phyloP scores from a whole-genome alignment of 768 basidiomycete genomes.

The Tylopilus subfusipes region DNA sequence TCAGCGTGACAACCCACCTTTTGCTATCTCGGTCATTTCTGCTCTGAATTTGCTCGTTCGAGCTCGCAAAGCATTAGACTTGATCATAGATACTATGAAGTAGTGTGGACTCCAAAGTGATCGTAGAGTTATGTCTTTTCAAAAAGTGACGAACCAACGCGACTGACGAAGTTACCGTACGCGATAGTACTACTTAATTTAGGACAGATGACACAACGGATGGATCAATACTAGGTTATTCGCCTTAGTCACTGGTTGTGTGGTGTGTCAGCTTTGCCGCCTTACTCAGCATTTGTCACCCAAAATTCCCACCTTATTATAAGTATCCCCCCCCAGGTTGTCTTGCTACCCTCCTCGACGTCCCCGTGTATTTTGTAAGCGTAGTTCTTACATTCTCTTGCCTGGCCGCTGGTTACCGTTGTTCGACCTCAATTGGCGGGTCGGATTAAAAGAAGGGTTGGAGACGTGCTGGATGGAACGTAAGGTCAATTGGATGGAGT shows the following conservation, averaged over 20 bases:
- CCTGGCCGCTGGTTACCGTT: not conserved
- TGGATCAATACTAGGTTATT: not conserved
- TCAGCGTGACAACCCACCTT: too few species aligned
- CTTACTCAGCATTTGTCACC: constrained; percentile 29
- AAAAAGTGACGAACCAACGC: too few species aligned
- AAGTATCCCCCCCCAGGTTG: constrained; percentile 3
- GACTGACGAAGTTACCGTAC: too few species aligned
- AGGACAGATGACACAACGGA: too few species aligned
- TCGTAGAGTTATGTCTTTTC: too few species aligned
- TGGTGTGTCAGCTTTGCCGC: not conserved
- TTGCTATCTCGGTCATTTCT: too few species aligned
- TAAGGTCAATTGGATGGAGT: constrained; percentile 10
- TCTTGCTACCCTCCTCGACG: constrained; percentile 1
- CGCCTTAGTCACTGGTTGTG: not conserved
- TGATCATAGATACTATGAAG: too few species aligned
- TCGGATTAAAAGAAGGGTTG: not conserved
- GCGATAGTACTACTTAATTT: too few species aligned
- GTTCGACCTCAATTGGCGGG: not conserved
- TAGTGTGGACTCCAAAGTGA: too few species aligned
- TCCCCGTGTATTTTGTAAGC: constrained; percentile 25
- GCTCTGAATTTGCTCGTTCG: too few species aligned
- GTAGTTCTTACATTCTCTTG: not conserved
- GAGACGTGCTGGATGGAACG: constrained; percentile 14
- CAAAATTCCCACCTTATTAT: constrained; percentile 24
- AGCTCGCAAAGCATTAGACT: too few species aligned